Evolutionary conservation across 768 basidiomycete species (phyloP).

Genomic region (Galerina sulciceps): DNA sequence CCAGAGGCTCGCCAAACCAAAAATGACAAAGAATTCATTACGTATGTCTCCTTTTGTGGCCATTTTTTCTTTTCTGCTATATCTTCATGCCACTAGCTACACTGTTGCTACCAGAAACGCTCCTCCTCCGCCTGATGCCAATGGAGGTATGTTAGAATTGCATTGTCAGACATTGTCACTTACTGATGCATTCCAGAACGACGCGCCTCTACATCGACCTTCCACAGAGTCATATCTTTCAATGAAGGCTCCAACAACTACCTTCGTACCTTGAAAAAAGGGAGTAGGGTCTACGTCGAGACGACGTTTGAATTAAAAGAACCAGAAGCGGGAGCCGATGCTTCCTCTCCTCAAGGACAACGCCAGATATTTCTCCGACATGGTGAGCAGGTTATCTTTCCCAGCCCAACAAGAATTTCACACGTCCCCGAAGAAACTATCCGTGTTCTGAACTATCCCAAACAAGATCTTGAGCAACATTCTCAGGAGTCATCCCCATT

Average conservation of each 20-base stretch:
- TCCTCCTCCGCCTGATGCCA: slow-evolving; percentile 58
- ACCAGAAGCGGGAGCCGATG: slow-evolving; percentile 67
- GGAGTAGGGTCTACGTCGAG: slow-evolving; percentile 81
- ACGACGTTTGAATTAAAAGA: slow-evolving; percentile 78
- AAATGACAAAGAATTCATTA: slow-evolving; percentile 77
- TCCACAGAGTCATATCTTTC: slow-evolving; percentile 82
- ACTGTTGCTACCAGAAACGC: slow-evolving; percentile 74
- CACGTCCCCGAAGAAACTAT: slow-evolving; percentile 49
- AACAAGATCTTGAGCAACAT: slow-evolving; percentile 14
- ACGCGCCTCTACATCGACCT: slow-evolving; percentile 58
- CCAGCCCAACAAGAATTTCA: slow-evolving; percentile 1
- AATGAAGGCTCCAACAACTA: slow-evolving; percentile 61
- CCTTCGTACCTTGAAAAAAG: slow-evolving; percentile 68
- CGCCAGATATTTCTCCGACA: slow-evolving; percentile 85
- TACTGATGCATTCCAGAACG: slow-evolving; percentile 44
- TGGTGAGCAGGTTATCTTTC: slow-evolving; percentile 46
- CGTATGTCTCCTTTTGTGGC: slow-evolving; percentile 46
- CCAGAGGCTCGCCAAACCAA: slow-evolving; percentile 74
- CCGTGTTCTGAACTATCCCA: slow-evolving; percentile 47
- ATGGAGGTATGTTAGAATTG: slow-evolving; percentile 54
- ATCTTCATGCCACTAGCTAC: slow-evolving; percentile 52
- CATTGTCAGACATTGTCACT: neutral
- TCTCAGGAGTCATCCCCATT: neutral
- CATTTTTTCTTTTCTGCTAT: neutral
- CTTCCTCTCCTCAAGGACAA: slow-evolving; percentile 70